Base-by-base conservation (phyloP, 2,329 filamentous ascomycete species). In the Microdochium bolleyi region DNA sequence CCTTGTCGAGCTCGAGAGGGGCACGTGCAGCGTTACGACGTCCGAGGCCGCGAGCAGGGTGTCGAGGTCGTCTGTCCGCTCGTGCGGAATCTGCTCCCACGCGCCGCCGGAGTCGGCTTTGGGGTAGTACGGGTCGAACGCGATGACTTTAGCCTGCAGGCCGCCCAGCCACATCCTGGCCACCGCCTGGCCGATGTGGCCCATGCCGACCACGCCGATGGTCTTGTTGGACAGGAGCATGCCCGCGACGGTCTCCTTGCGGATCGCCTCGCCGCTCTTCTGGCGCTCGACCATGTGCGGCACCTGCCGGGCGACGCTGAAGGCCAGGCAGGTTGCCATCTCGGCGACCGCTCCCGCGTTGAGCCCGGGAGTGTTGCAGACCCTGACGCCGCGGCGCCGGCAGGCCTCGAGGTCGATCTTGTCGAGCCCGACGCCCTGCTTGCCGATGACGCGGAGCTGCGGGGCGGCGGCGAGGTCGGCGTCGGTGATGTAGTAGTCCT, bases 391-490 rank as follows among this genome's bases (percentile, higher is more conserved):
- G 0, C 68, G 63, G 2, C 62, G 59, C 3, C 61, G 56, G 51
- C 72, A 74, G 2, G 73, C 72, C 0, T 59, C 59, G 13, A 60
- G 58, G 51, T 77, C 73, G 30, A 74, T 74, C 51, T 72, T 75
- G 53, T 77, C 73, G 37, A 75, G 69, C 1, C 73, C 73, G 13
- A 74, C 72, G 1, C 74, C 74, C 27, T 76, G 74, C 59, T 77
- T 76, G 52, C 71, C 71, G 37, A 76, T 70, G 3, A 72, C 73
- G 9, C 64, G 57, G 0, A 77, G 61, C 5, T 67, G 69, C 0
- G 64, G 67, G 32, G 63, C 64, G 1, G 60, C 58, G 3, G 62
- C 61, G 24, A 75, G 56, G 41, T 75, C 73, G 2, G 69, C 61
- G 3, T 67, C 69, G 0, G 68, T 70, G 11, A 75, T 46, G 9